These are phyloP conservation scores for Colletotrichum sp. DNA, from an alignment of 2,329 filamentous ascomycete species.

Conservation along the genomic window DNA sequence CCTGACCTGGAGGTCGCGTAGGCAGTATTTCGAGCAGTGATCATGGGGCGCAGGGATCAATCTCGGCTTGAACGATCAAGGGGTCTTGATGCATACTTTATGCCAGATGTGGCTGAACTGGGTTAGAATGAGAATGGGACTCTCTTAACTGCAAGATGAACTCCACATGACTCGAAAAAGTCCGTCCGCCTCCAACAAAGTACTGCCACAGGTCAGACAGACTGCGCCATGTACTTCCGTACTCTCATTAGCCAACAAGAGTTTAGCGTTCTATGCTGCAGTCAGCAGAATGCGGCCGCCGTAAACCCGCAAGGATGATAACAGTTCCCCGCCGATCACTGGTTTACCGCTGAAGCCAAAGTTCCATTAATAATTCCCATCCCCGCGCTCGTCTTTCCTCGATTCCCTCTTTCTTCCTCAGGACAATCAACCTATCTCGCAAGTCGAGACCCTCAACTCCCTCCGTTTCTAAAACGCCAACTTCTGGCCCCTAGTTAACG, in stretches of 20 bases:
- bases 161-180: not conserved
- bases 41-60: not conserved
- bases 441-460: not conserved
- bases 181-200: not conserved
- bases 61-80: not conserved
- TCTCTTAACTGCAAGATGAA: not conserved
- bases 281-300: not conserved
- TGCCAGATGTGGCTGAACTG: not conserved
- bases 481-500: conserved; percentile 7
- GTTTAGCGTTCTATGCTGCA: not conserved
- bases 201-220: not conserved
- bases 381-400: not conserved
- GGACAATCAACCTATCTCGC: not conserved
- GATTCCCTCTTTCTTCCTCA: not conserved
- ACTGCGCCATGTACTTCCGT: not conserved
- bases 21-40: not conserved
- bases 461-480: not conserved
- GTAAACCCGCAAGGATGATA: not conserved
- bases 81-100: conserved; percentile 7
- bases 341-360: not conserved
- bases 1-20: not conserved
- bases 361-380: not conserved
- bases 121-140: not conserved
- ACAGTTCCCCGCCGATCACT: not conserved
- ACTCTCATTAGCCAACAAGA: not conserved